Evolutionary conservation across 2,329 filamentous ascomycete species (phyloP).

Genomic region (Colletotrichum costaricense): DNA sequence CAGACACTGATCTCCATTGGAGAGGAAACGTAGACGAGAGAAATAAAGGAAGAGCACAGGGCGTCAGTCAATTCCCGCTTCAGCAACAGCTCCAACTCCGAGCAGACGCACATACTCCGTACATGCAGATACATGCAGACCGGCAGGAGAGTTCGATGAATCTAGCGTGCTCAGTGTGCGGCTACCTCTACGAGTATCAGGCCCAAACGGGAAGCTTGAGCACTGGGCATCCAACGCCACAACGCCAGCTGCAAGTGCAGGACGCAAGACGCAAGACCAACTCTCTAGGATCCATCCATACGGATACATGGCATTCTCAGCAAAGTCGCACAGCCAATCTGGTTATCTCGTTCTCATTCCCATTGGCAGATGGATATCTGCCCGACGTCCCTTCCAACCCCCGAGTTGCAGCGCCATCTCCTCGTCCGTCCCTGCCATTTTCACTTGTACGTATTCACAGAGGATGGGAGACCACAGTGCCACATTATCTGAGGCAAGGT

Average conservation of each 20-base stretch:
- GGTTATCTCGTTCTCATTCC: background rate
- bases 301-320: background rate
- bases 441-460: background rate
- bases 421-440: background rate
- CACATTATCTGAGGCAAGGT: background rate
- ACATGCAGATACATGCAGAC: background rate
- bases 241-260: constrained; percentile 1
- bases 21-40: background rate
- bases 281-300: background rate
- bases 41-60: constrained; percentile 14
- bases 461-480: background rate
- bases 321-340: background rate
- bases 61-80: constrained; percentile 28
- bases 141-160: background rate
- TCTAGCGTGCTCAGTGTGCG: constrained; percentile 13
- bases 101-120: no score
- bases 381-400: no score
- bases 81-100: background rate
- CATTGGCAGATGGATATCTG: background rate
- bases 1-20: background rate
- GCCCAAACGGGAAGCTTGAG: constrained; percentile 29
- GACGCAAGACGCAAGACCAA: background rate
- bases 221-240: constrained; percentile 30
- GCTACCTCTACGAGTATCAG: constrained; percentile 7
- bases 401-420: background rate